phyloP scores from a whole-genome alignment of 139 green algal genomes.

The Auxenochlorella pyrenoidosa region DNA sequence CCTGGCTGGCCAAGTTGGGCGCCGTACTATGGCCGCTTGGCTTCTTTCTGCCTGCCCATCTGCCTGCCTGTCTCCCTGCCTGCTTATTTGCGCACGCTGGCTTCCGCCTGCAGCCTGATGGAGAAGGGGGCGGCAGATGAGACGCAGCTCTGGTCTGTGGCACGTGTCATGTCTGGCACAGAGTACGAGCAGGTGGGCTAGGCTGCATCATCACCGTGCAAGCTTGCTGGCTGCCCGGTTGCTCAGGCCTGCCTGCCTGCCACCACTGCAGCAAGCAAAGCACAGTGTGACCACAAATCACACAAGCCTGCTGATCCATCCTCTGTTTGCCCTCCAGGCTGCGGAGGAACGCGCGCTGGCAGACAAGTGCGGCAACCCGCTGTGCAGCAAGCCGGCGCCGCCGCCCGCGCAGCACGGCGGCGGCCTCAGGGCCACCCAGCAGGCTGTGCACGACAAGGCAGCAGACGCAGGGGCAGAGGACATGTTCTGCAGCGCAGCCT shows the following conservation, averaged over 20 bases:
- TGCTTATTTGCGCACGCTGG: background rate
- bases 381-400: conserved; percentile 16
- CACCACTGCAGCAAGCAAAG: too few relatives aligned
- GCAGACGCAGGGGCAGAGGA: background rate
- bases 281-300: too few relatives aligned
- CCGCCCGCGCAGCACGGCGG: background rate
- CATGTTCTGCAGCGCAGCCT: conserved; percentile 22
- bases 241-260: background rate
- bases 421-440: background rate
- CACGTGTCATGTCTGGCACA: conserved; percentile 41
- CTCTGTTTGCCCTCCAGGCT: background rate
- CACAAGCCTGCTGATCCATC: too few relatives aligned
- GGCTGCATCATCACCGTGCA: background rate
- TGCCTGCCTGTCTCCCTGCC: background rate
- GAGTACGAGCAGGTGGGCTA: conserved; percentile 38
- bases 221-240: too few relatives aligned
- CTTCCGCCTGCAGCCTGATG: conserved; percentile 36
- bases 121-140: conserved; percentile 8
- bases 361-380: conserved; percentile 34
- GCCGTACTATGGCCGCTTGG: background rate
- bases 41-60: background rate
- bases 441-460: background rate
- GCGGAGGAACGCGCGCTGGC: conserved; percentile 41
- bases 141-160: conserved; percentile 41
- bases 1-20: background rate